phyloP scores from a whole-genome alignment of 208 protist species.

The Wallacemonas rigidus region DNA sequence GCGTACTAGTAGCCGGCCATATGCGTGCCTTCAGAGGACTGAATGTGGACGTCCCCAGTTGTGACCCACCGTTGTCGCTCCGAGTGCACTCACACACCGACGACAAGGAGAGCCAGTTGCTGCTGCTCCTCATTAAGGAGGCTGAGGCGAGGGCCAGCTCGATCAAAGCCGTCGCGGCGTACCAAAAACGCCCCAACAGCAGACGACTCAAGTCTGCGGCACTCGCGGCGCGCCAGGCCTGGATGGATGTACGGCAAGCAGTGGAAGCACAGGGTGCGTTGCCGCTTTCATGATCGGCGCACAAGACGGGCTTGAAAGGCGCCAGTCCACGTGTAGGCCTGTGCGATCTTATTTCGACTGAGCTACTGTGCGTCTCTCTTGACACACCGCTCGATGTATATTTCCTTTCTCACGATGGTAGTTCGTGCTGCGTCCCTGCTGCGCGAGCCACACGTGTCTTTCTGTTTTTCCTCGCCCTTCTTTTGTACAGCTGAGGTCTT shows the following conservation, averaged over 20 bases:
- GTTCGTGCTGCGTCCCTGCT: too few relatives aligned
- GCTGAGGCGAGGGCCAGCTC: slow-evolving; percentile 2
- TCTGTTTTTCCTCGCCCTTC: too few relatives aligned
- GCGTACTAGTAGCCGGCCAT: slow-evolving; percentile 25
- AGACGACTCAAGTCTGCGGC: slow-evolving; percentile 1
- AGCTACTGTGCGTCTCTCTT: too few relatives aligned
- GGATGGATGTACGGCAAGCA: background rate
- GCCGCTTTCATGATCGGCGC: background rate
- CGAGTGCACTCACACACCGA: slow-evolving; percentile 3
- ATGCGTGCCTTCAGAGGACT: slow-evolving; percentile 16
- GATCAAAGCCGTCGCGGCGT: background rate
- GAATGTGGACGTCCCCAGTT: background rate
- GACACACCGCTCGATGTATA: too few relatives aligned
- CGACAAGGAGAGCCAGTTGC: slow-evolving; percentile 1
- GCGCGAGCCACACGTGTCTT: too few relatives aligned
- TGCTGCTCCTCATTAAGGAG: slow-evolving; percentile 21
- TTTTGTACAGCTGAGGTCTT: too few relatives aligned
- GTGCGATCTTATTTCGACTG: too few relatives aligned
- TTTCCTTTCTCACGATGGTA: too few relatives aligned
- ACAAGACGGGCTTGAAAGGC: too few relatives aligned
- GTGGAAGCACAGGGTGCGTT: background rate
- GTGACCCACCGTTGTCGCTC: slow-evolving; percentile 17
- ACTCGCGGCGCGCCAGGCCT: background rate
- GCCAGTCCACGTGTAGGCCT: too few relatives aligned
- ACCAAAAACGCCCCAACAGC: slow-evolving; percentile 3